Percentiles rank a stretch among this genome's conserved stretches.
Evolutionary conservation across 495 filamentous ascomycete species (phyloP).

Genomic region (Penicillium chermesinum): DNA sequence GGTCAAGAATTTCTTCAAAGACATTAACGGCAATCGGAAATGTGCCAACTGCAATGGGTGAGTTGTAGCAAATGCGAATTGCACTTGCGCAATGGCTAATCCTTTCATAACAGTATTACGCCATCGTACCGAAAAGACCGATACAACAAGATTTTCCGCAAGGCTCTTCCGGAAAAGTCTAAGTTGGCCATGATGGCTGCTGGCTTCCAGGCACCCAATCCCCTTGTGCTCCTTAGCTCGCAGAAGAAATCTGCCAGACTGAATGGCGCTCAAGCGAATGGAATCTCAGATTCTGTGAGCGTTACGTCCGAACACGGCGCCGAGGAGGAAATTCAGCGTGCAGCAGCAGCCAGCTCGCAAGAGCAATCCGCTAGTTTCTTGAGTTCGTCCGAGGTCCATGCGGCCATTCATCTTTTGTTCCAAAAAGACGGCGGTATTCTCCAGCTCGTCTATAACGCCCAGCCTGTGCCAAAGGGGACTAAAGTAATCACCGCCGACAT

Average conservation of each 20-base stretch:
- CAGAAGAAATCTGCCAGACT: slow-evolving; percentile 32
- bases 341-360: slow-evolving; percentile 27
- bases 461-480: slow-evolving; percentile 48
- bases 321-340: slow-evolving; percentile 66
- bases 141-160: slow-evolving; percentile 89
- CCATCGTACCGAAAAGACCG: slow-evolving; percentile 80
- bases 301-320: slow-evolving; percentile 41
- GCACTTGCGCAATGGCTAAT: slow-evolving; percentile 7
- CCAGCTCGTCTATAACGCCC: slow-evolving; percentile 73
- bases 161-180: slow-evolving; percentile 64
- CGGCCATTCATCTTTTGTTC: slow-evolving; percentile 72
- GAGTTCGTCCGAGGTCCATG: slow-evolving; percentile 69
- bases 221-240: slow-evolving; percentile 45
- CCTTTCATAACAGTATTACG: slow-evolving; percentile 49
- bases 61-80: slow-evolving; percentile 15
- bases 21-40: slow-evolving; percentile 56
- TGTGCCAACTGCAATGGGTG: slow-evolving; percentile 72
- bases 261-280: slow-evolving; percentile 19
- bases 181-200: slow-evolving; percentile 65
- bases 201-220: slow-evolving; percentile 63
- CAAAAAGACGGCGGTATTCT: slow-evolving; percentile 80
- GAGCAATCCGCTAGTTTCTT: slow-evolving; percentile 52
- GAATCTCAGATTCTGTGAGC: slow-evolving; percentile 13
- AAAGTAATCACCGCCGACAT: slow-evolving; percentile 65
- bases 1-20: slow-evolving; percentile 73